These are phyloP conservation scores for Schizopora paradoxa DNA, from an alignment of 1,284 basidiomycete species.

Conservation along the genomic window DNA sequence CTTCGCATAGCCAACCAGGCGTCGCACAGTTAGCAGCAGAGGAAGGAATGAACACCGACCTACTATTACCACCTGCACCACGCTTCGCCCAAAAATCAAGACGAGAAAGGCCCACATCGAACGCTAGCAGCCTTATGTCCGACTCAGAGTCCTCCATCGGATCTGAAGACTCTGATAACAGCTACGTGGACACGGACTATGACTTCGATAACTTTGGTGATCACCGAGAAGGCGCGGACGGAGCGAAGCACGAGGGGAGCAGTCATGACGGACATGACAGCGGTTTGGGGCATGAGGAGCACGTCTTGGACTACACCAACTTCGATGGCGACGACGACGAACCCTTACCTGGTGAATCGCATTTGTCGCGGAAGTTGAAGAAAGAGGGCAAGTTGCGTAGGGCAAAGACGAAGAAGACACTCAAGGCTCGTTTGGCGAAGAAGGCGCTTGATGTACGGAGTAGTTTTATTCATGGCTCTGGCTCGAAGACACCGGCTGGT, in stretches of 20 bases:
- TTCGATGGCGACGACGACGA: slow-evolving; percentile 78
- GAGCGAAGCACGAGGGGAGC: slow-evolving; percentile 23
- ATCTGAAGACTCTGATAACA: slow-evolving; percentile 31
- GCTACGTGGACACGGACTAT: slow-evolving; percentile 29
- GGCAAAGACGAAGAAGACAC: slow-evolving; percentile 41
- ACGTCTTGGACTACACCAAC: slow-evolving; percentile 69
- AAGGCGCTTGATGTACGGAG: slow-evolving; percentile 10
- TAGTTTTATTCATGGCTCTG: slow-evolving; percentile 6
- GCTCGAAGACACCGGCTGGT: slow-evolving; percentile 12
- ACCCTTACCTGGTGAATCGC: slow-evolving; percentile 54
- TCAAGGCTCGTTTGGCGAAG: slow-evolving; percentile 23
- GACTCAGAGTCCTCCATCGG: slow-evolving; percentile 9
- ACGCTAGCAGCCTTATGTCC: neutral
- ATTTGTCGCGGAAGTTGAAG: slow-evolving; percentile 55
- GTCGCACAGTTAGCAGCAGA: neutral
- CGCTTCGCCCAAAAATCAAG: slow-evolving; percentile 13
- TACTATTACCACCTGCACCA: slow-evolving; percentile 10
- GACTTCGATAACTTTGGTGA: slow-evolving; percentile 47
- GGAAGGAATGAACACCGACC: slow-evolving; percentile 2
- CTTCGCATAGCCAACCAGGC: slow-evolving; percentile 17
- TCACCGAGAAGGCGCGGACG: slow-evolving; percentile 30
- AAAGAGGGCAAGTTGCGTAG: slow-evolving; percentile 69
- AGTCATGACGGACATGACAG: slow-evolving; percentile 24
- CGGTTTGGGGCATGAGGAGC: slow-evolving; percentile 43
- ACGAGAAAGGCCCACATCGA: slow-evolving; percentile 10